These are phyloP conservation scores for Shiraia sp. DNA, from an alignment of 2,329 filamentous ascomycete genomes.

Conservation along the genomic window DNA sequence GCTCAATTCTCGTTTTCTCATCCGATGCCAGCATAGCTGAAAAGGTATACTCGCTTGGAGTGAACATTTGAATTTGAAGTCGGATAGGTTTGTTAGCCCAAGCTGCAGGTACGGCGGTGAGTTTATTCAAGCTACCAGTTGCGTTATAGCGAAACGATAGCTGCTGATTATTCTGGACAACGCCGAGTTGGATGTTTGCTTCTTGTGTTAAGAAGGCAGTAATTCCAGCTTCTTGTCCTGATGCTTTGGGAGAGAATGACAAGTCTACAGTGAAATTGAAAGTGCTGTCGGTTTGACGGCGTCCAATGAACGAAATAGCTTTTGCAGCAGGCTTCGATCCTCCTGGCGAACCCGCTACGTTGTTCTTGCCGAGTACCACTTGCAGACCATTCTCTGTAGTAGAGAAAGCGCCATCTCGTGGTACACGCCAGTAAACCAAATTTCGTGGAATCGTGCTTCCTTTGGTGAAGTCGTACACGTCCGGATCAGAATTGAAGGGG, in stretches of 20 bases:
- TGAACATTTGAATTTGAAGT: constrained; percentile 38
- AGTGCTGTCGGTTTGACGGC: constrained; percentile 57
- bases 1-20: background rate
- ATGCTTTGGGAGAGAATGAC: constrained; percentile 27
- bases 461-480: constrained; percentile 52
- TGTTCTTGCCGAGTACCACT: constrained; percentile 53
- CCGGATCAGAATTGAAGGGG: constrained; percentile 49
- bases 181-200: constrained; percentile 55
- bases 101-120: background rate
- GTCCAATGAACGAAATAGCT: constrained; percentile 56
- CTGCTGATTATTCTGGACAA: constrained; percentile 17
- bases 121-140: constrained; percentile 38
- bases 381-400: constrained; percentile 13
- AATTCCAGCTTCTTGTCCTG: constrained; percentile 57
- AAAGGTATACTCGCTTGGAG: constrained; percentile 2
- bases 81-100: constrained; percentile 3
- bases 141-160: constrained; percentile 50
- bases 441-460: constrained; percentile 53
- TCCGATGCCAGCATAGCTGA: background rate
- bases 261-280: constrained; percentile 58
- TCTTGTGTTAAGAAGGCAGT: constrained; percentile 58
- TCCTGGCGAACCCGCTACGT: constrained; percentile 57
- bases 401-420: constrained; percentile 42
- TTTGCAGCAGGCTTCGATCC: constrained; percentile 49
- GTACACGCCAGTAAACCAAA: constrained; percentile 60